Evolutionary conservation across 176 grass and related monocot genomes (phyloP).

Genomic region (Triticum urartu): DNA sequence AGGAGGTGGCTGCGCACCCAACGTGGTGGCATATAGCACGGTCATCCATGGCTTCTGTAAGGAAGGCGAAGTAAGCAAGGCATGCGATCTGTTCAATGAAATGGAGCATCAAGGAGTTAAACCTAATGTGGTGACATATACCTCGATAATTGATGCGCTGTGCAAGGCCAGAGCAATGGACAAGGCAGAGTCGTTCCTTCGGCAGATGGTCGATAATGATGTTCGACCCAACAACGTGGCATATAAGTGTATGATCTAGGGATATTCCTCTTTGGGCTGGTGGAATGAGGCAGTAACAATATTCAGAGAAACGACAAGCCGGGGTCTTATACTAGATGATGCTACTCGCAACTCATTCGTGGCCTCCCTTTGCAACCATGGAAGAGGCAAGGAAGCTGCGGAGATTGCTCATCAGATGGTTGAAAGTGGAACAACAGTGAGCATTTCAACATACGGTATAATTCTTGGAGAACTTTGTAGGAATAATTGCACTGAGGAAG

Average conservation of each 20-base stretch:
- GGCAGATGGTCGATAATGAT: neutral
- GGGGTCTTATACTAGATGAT: neutral
- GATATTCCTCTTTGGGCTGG: neutral
- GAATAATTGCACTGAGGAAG: neutral
- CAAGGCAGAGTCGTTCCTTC: neutral
- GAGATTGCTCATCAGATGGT: neutral
- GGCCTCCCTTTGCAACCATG: neutral
- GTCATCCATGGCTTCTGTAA: conserved; percentile 15
- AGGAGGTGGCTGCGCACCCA: neutral
- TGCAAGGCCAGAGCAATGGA: neutral
- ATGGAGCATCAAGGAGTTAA: neutral
- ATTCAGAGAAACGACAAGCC: neutral
- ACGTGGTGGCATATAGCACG: conserved; percentile 23
- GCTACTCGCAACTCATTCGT: neutral
- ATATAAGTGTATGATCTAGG: neutral
- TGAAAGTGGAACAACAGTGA: neutral
- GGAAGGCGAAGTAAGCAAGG: neutral
- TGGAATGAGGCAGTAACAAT: neutral
- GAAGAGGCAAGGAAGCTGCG: neutral
- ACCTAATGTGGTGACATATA: neutral
- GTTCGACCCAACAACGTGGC: neutral
- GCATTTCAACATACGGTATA: neutral
- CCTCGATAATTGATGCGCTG: neutral
- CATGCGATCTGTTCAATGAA: neutral
- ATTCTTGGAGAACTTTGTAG: neutral